Conservation (phyloP, 768 basidiomycete genomes). For the Xerocomus potaroensis region DNA sequence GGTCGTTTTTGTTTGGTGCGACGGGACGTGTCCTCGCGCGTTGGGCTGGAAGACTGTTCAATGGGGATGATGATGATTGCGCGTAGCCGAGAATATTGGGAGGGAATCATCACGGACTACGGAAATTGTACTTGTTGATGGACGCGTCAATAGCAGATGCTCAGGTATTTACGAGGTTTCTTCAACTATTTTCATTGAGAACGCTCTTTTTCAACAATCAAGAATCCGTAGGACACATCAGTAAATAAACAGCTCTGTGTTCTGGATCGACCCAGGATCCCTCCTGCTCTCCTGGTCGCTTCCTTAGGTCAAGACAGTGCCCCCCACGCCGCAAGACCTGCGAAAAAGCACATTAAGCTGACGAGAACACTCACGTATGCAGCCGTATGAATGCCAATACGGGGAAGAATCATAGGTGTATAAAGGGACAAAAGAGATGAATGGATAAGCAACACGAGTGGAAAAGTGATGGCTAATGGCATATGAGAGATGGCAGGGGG, state of each 20-base stretch:
- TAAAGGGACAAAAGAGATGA: conserved; percentile 58
- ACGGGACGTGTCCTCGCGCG: conserved; percentile 41
- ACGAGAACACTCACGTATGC: conserved; percentile 68
- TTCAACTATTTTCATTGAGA: background rate
- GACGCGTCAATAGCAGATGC: background rate
- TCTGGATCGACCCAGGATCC: background rate
- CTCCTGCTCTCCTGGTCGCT: background rate
- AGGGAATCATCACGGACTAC: background rate
- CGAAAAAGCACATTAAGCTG: conserved; percentile 65
- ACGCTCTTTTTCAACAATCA: background rate
- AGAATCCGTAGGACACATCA: background rate
- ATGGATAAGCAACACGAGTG: conserved; percentile 45
- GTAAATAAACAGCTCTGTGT: conserved; percentile 11
- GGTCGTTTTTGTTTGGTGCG: conserved; percentile 63
- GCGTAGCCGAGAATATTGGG: conserved; percentile 1
- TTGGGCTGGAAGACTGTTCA: conserved; percentile 47
- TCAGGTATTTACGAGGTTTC: background rate
- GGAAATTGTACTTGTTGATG: conserved; percentile 6
- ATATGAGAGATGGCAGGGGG: conserved; percentile 30
- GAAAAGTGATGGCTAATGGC: conserved; percentile 38
- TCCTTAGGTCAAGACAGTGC: conserved; percentile 48
- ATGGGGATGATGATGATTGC: conserved; percentile 14
- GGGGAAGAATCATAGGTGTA: conserved; percentile 61
- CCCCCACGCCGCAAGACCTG: conserved; percentile 70
- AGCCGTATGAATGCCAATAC: conserved; percentile 70